A percentile compares a stretch with the other conserved stretches of the same genome.
These are phyloP conservation scores for Phytophthora sansomeana DNA, from an alignment of 352 stramenopile genomes.

Conservation along the genomic window DNA sequence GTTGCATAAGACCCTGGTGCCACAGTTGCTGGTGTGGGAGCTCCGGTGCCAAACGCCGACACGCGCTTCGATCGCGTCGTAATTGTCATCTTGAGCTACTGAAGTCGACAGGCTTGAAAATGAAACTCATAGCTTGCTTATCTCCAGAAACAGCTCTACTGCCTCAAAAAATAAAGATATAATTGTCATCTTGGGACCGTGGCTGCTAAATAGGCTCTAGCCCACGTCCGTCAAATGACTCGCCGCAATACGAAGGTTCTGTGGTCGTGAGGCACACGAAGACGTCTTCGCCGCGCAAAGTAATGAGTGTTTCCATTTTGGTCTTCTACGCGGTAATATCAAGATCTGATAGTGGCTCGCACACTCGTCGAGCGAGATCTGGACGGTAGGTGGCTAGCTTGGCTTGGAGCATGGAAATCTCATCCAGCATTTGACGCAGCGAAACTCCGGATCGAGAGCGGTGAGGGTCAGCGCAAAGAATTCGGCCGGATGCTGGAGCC, in stretches of 20 bases:
- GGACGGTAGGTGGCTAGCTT: conserved; percentile 62
- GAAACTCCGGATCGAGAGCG: conserved; percentile 49
- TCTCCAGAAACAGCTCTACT: conserved; percentile 27
- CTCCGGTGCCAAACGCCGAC: conserved; percentile 55
- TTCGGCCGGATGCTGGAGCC: conserved; percentile 35
- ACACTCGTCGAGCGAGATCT: conserved; percentile 62
- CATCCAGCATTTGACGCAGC: conserved; percentile 52
- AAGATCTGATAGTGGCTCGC: conserved; percentile 45
- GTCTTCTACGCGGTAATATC: conserved; percentile 28
- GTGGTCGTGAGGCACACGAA: too few relatives aligned
- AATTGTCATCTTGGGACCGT: conserved; percentile 13
- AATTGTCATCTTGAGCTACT: conserved; percentile 61
- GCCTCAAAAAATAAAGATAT: conserved; percentile 22
- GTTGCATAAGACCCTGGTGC: conserved; percentile 71
- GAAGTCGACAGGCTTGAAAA: conserved; percentile 6
- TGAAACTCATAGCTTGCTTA: conserved; percentile 3
- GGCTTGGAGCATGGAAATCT: conserved; percentile 54
- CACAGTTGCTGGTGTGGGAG: conserved; percentile 60
- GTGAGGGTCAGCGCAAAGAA: conserved; percentile 66
- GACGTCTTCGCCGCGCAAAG: neutral
- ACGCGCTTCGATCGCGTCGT: conserved; percentile 82
- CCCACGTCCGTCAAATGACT: too few relatives aligned
- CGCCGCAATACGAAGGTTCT: too few relatives aligned
- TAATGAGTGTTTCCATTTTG: neutral
- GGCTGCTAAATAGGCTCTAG: too few relatives aligned